phyloP scores from a whole-genome alignment of 2,329 filamentous ascomycete species.

The Beauveria sp. region DNA sequence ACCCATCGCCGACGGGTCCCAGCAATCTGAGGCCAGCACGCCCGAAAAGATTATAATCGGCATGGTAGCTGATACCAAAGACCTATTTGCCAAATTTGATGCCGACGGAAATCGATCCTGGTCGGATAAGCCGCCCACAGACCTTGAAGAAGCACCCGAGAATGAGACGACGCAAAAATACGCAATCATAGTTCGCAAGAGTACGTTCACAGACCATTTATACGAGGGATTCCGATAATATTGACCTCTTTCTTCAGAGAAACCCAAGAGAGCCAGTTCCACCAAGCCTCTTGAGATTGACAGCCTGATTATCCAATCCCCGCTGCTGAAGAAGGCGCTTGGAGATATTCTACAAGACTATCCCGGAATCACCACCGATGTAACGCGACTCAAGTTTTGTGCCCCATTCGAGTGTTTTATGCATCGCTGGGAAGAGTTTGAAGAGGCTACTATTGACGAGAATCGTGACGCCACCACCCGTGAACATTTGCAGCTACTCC shows the following conservation, averaged over 20 bases:
- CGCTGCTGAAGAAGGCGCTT: constrained; percentile 50
- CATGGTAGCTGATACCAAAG: constrained; percentile 31
- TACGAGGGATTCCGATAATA: not conserved
- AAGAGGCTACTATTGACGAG: constrained; percentile 31
- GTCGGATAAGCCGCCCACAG: constrained; percentile 47
- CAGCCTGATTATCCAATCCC: constrained; percentile 57
- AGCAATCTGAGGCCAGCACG: not conserved
- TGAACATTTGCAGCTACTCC: constrained; percentile 60
- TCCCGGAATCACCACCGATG: constrained; percentile 49
- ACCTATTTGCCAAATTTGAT: constrained; percentile 38
- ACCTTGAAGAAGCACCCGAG: constrained; percentile 49
- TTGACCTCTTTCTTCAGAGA: constrained; percentile 15
- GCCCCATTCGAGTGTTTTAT: constrained; percentile 57
- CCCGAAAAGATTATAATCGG: constrained; percentile 24
- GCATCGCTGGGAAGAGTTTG: constrained; percentile 52
- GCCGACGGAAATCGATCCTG: constrained; percentile 43
- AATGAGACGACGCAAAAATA: constrained; percentile 54
- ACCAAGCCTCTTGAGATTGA: constrained; percentile 54
- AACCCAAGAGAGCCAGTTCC: constrained; percentile 46
- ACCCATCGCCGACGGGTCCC: not conserved
- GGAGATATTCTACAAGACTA: constrained; percentile 48
- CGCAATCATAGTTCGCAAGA: constrained; percentile 52
- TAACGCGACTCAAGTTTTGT: constrained; percentile 54
- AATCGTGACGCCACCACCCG: constrained; percentile 26
- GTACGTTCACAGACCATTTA: constrained; percentile 13